These are phyloP conservation scores for Plasmodium adleri DNA, from an alignment of 169 alveolate genomes.

Conservation along the genomic window DNA sequence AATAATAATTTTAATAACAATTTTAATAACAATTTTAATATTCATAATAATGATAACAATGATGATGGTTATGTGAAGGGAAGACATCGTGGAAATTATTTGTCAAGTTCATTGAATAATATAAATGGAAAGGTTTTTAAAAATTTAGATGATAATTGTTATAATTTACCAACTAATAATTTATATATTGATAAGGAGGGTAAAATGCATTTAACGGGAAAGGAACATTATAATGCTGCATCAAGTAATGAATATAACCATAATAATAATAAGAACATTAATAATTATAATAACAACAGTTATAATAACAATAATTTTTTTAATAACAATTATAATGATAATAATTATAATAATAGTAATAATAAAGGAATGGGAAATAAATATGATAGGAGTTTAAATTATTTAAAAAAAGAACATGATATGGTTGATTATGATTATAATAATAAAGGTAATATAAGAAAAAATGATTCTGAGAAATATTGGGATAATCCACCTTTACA, in stretches of 20 bases:
- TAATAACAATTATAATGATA: background rate
- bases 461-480: slow-evolving; percentile 29
- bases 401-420: background rate
- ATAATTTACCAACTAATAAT: slow-evolving; percentile 36
- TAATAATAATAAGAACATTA: background rate
- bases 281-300: background rate
- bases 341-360: slow-evolving; percentile 2
- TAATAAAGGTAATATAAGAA: slow-evolving; percentile 8
- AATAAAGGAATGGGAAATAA: background rate
- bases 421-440: slow-evolving; percentile 11
- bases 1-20: background rate
- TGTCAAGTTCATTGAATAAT: slow-evolving; percentile 9
- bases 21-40: background rate
- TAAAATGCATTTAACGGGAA: slow-evolving; percentile 56
- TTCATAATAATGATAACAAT: slow-evolving; percentile 3
- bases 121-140: slow-evolving; percentile 31
- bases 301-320: slow-evolving; percentile 1
- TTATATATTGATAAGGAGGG: slow-evolving; percentile 58
- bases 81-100: slow-evolving; percentile 3
- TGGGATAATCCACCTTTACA: slow-evolving; percentile 57
- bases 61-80: slow-evolving; percentile 2
- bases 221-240: slow-evolving; percentile 8
- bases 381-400: slow-evolving; percentile 8
- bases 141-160: slow-evolving; percentile 40
- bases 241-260: background rate